Evolutionary conservation across 2,329 filamentous ascomycete species (phyloP).

Genomic region (Cladosporium sp.): DNA sequence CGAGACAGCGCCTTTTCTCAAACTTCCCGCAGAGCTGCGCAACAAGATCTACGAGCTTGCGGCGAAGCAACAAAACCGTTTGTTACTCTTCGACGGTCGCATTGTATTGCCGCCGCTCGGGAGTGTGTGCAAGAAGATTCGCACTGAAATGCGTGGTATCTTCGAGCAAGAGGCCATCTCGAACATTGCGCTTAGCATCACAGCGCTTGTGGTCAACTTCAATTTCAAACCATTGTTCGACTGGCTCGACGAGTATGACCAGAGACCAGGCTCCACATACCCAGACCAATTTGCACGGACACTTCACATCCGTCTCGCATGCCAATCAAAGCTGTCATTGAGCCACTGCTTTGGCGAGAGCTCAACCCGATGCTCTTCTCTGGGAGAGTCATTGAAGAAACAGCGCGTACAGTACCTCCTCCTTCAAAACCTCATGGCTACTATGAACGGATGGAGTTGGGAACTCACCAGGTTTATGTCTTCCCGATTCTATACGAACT

Average conservation of each 20-base stretch:
- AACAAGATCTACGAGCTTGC: slow-evolving; percentile 34
- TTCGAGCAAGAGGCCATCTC: background rate
- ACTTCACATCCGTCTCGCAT: background rate
- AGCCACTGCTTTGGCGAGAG: background rate
- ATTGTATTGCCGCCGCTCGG: background rate
- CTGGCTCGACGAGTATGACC: background rate
- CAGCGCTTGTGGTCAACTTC: background rate
- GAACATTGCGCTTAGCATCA: background rate
- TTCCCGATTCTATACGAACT: no score
- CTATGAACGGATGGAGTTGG: background rate
- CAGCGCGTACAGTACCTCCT: background rate
- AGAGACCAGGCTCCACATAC: background rate
- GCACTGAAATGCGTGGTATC: background rate
- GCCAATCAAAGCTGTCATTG: background rate
- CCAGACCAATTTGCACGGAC: background rate
- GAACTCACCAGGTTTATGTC: background rate
- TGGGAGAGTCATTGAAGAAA: no score
- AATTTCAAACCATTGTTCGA: background rate
- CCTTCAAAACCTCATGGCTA: background rate
- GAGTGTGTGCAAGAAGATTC: background rate
- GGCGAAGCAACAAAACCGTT: slow-evolving; percentile 4
- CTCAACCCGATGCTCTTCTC: background rate
- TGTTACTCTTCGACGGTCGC: background rate
- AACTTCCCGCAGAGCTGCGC: slow-evolving; percentile 35
- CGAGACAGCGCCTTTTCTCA: slow-evolving; percentile 29